Evolutionary conservation across 1,284 basidiomycete species (phyloP).

Genomic region (Tilletia walkeri): DNA sequence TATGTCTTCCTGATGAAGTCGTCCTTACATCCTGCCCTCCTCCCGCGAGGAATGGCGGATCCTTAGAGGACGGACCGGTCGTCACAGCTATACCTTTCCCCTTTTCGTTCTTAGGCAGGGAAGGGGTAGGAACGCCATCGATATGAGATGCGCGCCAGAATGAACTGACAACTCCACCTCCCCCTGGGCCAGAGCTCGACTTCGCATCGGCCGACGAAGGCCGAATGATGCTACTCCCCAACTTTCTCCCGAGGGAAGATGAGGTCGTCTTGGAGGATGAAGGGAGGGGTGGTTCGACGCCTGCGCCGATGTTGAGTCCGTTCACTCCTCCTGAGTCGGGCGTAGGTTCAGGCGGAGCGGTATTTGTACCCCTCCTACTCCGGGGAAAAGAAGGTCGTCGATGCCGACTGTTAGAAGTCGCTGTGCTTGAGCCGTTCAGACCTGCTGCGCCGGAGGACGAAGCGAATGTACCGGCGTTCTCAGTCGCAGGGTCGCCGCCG

Average conservation of each 20-base stretch:
- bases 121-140: neutral
- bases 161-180: neutral
- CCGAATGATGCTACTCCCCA: neutral
- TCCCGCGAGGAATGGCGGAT: no score
- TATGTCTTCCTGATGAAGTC: neutral
- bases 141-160: conserved; percentile 16
- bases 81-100: neutral
- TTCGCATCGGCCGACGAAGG: conserved; percentile 8
- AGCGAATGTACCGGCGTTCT: no score
- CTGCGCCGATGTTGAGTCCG: no score
- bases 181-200: neutral
- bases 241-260: no score
- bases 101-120: neutral
- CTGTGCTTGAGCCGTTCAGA: neutral
- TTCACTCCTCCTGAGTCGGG: neutral
- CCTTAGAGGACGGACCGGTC: no score
- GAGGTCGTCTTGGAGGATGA: no score
- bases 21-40: no score
- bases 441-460: neutral
- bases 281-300: no score
- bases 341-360: neutral
- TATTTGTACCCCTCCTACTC: neutral
- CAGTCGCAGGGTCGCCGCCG: no score
- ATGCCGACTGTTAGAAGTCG: neutral
- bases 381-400: conserved; percentile 7